Base-by-base conservation (phyloP, 768 basidiomycete genomes). In the Suillus occidentalis region DNA sequence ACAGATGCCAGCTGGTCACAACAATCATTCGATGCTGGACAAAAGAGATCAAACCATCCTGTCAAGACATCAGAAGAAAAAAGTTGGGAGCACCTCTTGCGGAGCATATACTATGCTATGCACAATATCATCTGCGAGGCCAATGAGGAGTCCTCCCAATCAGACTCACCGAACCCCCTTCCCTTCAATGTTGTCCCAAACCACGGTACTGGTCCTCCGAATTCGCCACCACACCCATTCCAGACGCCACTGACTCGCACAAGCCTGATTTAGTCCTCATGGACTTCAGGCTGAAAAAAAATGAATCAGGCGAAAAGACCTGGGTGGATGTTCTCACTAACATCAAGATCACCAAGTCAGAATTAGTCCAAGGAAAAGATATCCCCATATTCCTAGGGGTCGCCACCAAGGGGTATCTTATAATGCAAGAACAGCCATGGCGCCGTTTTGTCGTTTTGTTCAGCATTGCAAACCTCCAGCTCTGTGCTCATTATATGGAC, bases 221-320 rank as follows among this genome's bases (percentile, higher is more conserved):
- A 40, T 60, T 60, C 5, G 4, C 58, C 5, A 42, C 7, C 31
- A 42, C 6, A 5, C 12, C 59, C 13, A 1, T 60, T 6, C 9
- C 16, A 47, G 40, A 60, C 1, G 0, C 9, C 28, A 28, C 40
- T 1, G 4, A 60, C 8, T 28, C 3, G 14, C 4, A 7, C 3
- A 25, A 60, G 22, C 40, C 40, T 60, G 59, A 60, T 34, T 7
- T 60, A 6, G 59, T 60, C 40, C 45, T 60, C 18, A 18, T 60
- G 39, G 59, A 56, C 40, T 60, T 2, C 1, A 8, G 31, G 53
- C 8, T 34, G n/a, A n/a, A 47, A 13, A 47, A 47, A 2, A 40
- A 14, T 43, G 3, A 8, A 43, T 20, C 13, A 13, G 13, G 12
- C 0, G 1, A 49, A 49, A 34, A 55, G 8, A 34, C 18, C 53